Evolutionary conservation across 2,329 filamentous ascomycete species (phyloP).

Genomic region (Ceratocystis diversiconidia): DNA sequence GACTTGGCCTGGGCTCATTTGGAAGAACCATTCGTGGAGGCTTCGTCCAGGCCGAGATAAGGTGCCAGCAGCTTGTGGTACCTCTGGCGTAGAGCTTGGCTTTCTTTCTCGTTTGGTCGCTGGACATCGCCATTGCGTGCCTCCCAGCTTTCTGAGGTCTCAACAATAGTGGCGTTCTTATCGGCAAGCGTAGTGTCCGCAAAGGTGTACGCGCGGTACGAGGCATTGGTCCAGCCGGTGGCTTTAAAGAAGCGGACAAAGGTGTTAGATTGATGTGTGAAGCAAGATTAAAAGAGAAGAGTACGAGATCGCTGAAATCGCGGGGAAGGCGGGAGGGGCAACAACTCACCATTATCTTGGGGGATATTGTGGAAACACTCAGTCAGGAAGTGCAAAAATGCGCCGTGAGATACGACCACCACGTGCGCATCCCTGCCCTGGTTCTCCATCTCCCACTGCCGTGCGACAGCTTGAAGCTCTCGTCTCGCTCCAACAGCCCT

Average conservation of each 20-base stretch:
- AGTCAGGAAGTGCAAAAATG: conserved; percentile 71
- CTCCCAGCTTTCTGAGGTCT: conserved; percentile 36
- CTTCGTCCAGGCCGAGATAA: conserved; percentile 26
- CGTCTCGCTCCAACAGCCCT: conserved; percentile 47
- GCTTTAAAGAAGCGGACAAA: conserved; percentile 29
- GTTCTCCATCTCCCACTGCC: conserved; percentile 31
- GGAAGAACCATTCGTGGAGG: no score
- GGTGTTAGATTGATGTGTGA: background rate
- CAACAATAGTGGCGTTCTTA: conserved; percentile 32
- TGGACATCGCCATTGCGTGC: conserved; percentile 30
- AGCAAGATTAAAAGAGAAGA: background rate
- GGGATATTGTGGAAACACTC: conserved; percentile 58
- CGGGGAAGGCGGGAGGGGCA: background rate
- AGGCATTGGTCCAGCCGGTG: conserved; percentile 62
- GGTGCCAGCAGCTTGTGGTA: conserved; percentile 27
- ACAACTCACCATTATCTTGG: conserved; percentile 28
- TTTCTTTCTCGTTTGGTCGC: conserved; percentile 33
- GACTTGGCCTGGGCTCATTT: background rate
- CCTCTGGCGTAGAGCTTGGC: conserved; percentile 30
- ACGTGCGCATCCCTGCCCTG: conserved; percentile 45
- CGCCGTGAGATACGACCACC: conserved; percentile 67
- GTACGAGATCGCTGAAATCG: background rate
- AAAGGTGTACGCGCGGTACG: conserved; percentile 56
- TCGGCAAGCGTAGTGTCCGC: conserved; percentile 37
- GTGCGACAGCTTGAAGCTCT: conserved; percentile 39